Base-by-base conservation (phyloP, 345 rosid genomes). In the Linum usitatissimum region DNA sequence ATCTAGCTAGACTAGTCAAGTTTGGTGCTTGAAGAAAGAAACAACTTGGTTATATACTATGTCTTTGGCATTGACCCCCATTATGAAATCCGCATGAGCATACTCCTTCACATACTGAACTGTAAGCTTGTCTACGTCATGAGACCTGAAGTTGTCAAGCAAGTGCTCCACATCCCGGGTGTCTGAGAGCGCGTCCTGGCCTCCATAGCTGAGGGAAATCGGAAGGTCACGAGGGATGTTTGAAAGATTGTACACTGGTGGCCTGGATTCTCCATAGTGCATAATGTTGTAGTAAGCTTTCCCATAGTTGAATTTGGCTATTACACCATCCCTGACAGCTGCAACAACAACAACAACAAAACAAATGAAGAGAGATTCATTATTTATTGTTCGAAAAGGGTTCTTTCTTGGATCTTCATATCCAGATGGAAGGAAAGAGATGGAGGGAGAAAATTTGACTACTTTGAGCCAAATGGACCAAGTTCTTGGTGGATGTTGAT, bases 41-140 rank as follows among this genome's bases (percentile, higher is more conserved):
- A 66, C 66, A 13, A 90, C 75, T 72, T 79, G 74, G 61, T 76
- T 82, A 58, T 83, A 93, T 64, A 93, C 90, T 55, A 86, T 21
- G 66, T 84, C 97, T 59, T 87, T 87, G 57, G 99, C 99, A 64
- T 73, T 87, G 13, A 77, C 70, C 3, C 80, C 99, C 99, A 90
- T 84, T 13, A 93, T 71, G 84, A 90, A 93, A 78, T 93, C 97
- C 1, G 81, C 87, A 70, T 93, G 99, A 62, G 84, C 96, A 60
- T 86, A 90, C 6, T 84, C 72, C 71, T 77, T 71, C 53, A 93
- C 67, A 67, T 66, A 86, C 73, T 86, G 94, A 64, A 87, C 73
- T 0, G 59, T 59, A 15, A 93, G 80, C 83, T 83, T 87, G 68
- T 79, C 79, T 0, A 18, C 80, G 30, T 86, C 85, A 30, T 93